Evolutionary conservation across 2,329 filamentous ascomycete species (phyloP).

Genomic region (Claviceps sp.): DNA sequence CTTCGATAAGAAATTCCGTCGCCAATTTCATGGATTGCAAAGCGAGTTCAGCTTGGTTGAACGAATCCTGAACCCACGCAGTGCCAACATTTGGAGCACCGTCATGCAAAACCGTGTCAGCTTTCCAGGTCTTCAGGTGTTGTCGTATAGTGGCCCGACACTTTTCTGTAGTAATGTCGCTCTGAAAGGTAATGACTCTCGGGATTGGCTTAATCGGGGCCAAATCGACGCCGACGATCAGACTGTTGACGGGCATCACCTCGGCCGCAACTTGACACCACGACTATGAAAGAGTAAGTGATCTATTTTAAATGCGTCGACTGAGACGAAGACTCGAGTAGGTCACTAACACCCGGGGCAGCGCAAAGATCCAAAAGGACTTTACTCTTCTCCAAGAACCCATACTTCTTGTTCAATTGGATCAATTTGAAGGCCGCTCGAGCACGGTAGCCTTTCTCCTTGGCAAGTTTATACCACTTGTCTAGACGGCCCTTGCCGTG

Average conservation of each 20-base stretch:
- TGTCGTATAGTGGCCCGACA: slow-evolving; percentile 79
- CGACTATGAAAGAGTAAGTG: slow-evolving; percentile 36
- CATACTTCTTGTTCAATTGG: slow-evolving; percentile 98
- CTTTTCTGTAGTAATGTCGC: slow-evolving; percentile 95
- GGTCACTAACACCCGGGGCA: slow-evolving; percentile 65
- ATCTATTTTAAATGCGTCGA: background rate
- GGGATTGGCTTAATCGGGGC: slow-evolving; percentile 93
- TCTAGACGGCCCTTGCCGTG: slow-evolving; percentile 96
- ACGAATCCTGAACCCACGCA: slow-evolving; percentile 96
- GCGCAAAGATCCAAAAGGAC: slow-evolving; percentile 96
- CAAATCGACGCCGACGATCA: slow-evolving; percentile 91
- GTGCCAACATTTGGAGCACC: slow-evolving; percentile 97
- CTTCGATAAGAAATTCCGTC: slow-evolving; percentile 80
- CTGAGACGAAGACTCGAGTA: background rate
- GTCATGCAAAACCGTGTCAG: slow-evolving; percentile 89
- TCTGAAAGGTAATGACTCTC: slow-evolving; percentile 87
- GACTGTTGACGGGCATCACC: slow-evolving; percentile 77
- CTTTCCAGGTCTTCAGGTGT: slow-evolving; percentile 92
- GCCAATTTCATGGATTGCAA: slow-evolving; percentile 86
- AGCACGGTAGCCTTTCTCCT: slow-evolving; percentile 94
- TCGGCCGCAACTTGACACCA: slow-evolving; percentile 96
- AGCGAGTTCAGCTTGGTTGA: slow-evolving; percentile 88
- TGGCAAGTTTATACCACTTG: slow-evolving; percentile 97
- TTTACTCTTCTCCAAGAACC: slow-evolving; percentile 92
- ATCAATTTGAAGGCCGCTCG: slow-evolving; percentile 96